Base-by-base conservation (phyloP, 768 basidiomycete species). In the Chalciporus chontae region DNA sequence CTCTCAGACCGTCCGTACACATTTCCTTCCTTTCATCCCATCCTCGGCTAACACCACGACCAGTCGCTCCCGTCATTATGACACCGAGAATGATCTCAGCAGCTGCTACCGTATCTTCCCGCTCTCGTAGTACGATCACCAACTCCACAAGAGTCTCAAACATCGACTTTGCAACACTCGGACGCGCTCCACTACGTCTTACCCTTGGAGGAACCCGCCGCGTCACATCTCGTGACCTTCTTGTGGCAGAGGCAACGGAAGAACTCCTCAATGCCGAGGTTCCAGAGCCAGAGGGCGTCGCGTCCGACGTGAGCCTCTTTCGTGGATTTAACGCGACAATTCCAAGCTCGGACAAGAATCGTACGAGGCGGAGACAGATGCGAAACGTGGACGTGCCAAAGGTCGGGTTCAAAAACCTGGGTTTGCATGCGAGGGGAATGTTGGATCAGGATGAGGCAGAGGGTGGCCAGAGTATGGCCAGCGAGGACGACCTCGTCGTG, bases 271-370 rank as follows among this genome's bases (percentile, higher is more conserved):
- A 74, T 14, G 76, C 74, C 5, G 83, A 87, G 27, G 78, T 93
- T 2, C 90, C 90, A 3, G 88, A 90, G 57, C 79, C 80, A 14
- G 80, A 81, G 13, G 85, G 83, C 34, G 75, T 85, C 26, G 85
- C 85, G 5, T 76, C 78, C 14, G 79, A 82, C 59, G 84, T 94
- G 44, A 90, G 89, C 59, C 75, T 98, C 29, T 71, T 96, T 37
- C 82, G 87, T 40, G 95, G 95, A 0, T 98, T 97, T 69, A 87
- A 90, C 61, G 95, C 95, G 15, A 97, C 95, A 2, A 88, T 96
- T 38, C 95, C 95, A 11, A 89, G 87, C 62, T 81, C 94, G 34
- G 87, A 92, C 57, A 79, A 83, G 63, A 78, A 90, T 47, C 84
- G 87, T 53, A 74, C 81, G 13, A 75, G 93, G 52, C 70, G 94